Evolutionary conservation across 495 filamentous ascomycete species (phyloP), one percentile per base, ranked within the genome.

Genomic region (Friedmanniomyces endolithicus): DNA sequence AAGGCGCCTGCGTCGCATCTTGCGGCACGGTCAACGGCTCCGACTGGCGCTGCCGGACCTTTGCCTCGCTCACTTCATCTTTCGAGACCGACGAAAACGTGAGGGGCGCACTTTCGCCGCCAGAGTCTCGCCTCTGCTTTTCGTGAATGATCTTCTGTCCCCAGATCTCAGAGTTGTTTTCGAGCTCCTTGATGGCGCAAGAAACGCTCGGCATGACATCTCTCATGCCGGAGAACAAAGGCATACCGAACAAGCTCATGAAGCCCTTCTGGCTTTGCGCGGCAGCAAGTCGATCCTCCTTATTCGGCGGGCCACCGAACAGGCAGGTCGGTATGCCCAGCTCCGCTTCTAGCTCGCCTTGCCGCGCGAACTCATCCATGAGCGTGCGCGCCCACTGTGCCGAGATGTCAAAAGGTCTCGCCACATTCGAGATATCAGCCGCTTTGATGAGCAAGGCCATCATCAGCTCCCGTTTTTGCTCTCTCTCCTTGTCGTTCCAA

Each of bases 361-460:
- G 92, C 47, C 90, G 82, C 19, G 88, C 81, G 62, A 96, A 96
- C 65, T 98, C 92, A 53, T 95, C 87, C 53, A 90, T 88, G 33
- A 98, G 74, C 48, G 92, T 89, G 64, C 80, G 78, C 51, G 90
- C 92, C 92, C 92, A 98, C 63, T 82, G 75, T 20, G 83, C 74
- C 20, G 92, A 92, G 31, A 87, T 76, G 33, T 84, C 78, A 70
- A 90, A 88, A 54, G 81, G 82, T 53, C 71, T 64, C 75, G 89
- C 87, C 62, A 98, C 94, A 66, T 98, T 98, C 70, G 92, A 95
- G 66, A 98, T 97, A 66, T 98, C 92, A 25, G 92, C 92, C 67
- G 92, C 96, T 64, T 98, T 98, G 71, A 98, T 97, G 46, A 98
- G 70, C 45, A 98, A 70, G 23, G 87, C 87, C 67, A 92, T 96